A percentile compares a stretch with the other conserved stretches of the same genome.
phyloP scores from a whole-genome alignment of 805 yeast species.

The Wickerhamiella siamensis region DNA sequence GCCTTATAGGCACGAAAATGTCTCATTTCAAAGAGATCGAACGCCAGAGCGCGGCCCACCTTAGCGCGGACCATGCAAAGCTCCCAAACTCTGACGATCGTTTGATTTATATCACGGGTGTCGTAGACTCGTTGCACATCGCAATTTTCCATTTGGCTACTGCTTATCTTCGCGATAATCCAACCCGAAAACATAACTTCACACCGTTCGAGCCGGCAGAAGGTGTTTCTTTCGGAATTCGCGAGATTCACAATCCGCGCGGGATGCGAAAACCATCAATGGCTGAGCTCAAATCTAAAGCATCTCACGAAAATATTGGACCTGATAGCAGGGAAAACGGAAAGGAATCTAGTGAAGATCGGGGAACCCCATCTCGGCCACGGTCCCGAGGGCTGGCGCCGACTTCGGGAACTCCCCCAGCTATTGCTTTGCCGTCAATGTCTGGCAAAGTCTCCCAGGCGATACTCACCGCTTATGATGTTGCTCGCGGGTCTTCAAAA shows the following conservation, averaged over 20 bases:
- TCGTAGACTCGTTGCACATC: constrained; percentile 75
- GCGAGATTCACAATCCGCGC: not conserved
- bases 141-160: constrained; percentile 53
- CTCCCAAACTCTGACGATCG: constrained; percentile 70
- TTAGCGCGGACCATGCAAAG: constrained; percentile 58
- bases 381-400: no score
- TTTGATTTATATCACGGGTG: constrained; percentile 54
- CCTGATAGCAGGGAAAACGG: not conserved
- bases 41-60: constrained; percentile 61
- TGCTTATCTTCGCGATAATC: not conserved
- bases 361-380: not conserved
- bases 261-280: not conserved
- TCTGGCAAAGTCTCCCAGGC: constrained; percentile 3
- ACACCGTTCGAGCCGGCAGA: not conserved
- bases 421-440: not conserved
- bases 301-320: not conserved
- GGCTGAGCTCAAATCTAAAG: not conserved
- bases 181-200: not conserved
- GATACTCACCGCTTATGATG: constrained; percentile 16
- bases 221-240: not conserved
- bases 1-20: constrained; percentile 66
- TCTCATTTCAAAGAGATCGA: constrained; percentile 65
- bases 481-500: constrained; percentile 13
- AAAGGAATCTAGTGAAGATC: not conserved
- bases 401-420: no score